phyloP scores from a whole-genome alignment of 768 basidiomycete species.

The Collybiopsis confluens region DNA sequence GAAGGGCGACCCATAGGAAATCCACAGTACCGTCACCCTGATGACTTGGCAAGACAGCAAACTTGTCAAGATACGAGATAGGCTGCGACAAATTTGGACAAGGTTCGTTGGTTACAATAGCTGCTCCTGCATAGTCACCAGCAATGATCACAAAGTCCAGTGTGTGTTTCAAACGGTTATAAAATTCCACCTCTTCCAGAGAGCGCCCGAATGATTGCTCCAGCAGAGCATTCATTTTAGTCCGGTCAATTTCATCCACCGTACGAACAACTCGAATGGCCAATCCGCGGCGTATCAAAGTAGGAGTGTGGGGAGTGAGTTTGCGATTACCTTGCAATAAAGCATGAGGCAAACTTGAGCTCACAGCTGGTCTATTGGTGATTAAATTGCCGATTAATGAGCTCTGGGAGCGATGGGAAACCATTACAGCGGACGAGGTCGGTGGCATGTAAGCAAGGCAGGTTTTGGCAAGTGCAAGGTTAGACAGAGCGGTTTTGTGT shows the following conservation, averaged over 20 bases:
- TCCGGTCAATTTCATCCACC: constrained; percentile 63
- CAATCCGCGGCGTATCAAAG: constrained; percentile 83
- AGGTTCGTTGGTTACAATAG: constrained; percentile 77
- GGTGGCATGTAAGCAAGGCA: constrained; percentile 93
- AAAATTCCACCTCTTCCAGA: constrained; percentile 74
- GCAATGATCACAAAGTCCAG: constrained; percentile 93
- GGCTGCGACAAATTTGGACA: constrained; percentile 34
- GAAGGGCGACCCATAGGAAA: constrained; percentile 97
- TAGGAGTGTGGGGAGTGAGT: constrained; percentile 88
- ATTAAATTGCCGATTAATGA: constrained; percentile 96
- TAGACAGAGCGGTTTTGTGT: constrained; percentile 83
- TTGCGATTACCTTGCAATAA: constrained; percentile 83
- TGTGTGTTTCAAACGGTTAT: constrained; percentile 63
- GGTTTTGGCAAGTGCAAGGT: constrained; percentile 77
- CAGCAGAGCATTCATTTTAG: constrained; percentile 74
- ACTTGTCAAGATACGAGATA: constrained; percentile 96
- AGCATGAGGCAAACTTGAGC: constrained; percentile 92
- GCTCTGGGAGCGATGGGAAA: constrained; percentile 93
- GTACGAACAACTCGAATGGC: constrained; percentile 81
- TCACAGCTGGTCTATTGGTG: constrained; percentile 95
- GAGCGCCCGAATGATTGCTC: constrained; percentile 81
- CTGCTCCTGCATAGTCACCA: constrained; percentile 93
- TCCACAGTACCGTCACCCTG: constrained; percentile 99
- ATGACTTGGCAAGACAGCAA: constrained; percentile 89
- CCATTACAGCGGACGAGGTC: constrained; percentile 91